Conservation (phyloP, 345 rosid genomes). For the Pelargonium nanum region DNA sequence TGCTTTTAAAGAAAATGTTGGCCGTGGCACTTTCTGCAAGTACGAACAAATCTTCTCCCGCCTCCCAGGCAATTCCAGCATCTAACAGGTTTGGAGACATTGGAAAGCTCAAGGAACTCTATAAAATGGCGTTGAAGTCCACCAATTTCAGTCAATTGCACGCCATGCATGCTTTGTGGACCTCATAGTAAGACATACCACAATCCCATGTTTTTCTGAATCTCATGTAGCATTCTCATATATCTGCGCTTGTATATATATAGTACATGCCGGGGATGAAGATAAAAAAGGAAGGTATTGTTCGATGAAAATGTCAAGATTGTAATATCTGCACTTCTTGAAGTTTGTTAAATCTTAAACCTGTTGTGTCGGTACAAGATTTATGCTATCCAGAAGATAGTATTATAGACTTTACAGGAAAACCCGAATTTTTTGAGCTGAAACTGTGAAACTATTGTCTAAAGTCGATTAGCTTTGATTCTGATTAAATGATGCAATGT, state of each 20-base stretch:
- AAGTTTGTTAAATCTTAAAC: too few species aligned
- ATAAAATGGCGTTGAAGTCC: constrained; percentile 61
- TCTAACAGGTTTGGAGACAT: constrained; percentile 32
- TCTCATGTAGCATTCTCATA: neutral
- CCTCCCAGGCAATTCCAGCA: constrained; percentile 12
- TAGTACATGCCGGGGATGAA: neutral
- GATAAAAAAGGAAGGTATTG: neutral
- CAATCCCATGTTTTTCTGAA: neutral
- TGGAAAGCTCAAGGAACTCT: constrained; percentile 62
- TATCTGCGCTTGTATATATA: too few species aligned
- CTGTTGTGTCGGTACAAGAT: too few species aligned
- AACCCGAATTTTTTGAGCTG: too few species aligned
- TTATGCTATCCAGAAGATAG: too few species aligned
- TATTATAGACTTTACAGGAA: too few species aligned
- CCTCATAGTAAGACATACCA: constrained; percentile 19
- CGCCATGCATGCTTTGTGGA: constrained; percentile 55
- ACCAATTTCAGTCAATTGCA: constrained; percentile 38
- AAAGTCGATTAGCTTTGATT: too few species aligned
- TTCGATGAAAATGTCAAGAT: too few species aligned
- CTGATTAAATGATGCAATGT: too few species aligned
- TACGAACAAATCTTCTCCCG: constrained; percentile 25
- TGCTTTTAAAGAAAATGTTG: constrained; percentile 58
- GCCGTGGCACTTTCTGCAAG: constrained; percentile 28
- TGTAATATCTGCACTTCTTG: too few species aligned
- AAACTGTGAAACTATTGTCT: too few species aligned